These are phyloP conservation scores for Puccinia hordei DNA, from an alignment of 1,284 basidiomycete genomes.

Conservation along the genomic window DNA sequence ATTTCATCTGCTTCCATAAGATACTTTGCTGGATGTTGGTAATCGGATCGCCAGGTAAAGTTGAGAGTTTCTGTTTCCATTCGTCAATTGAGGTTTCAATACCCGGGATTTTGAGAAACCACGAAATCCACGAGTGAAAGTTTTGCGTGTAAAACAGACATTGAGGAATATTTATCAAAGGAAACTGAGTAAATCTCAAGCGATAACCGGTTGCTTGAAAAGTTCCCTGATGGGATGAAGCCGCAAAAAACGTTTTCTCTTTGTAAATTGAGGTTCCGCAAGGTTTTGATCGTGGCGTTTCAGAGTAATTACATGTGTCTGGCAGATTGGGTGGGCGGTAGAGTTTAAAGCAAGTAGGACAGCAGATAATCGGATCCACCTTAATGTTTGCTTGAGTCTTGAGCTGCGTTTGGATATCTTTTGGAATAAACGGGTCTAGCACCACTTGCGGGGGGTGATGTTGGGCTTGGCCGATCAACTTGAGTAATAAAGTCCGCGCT, in stretches of 20 bases:
- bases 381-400: not conserved
- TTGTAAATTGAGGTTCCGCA: not conserved
- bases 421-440: too few species aligned
- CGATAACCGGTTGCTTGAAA: not conserved
- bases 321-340: not conserved
- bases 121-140: too few species aligned
- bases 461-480: too few species aligned
- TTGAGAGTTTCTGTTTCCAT: not conserved
- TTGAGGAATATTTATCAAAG: not conserved
- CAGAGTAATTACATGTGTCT: not conserved
- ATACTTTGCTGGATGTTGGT: not conserved
- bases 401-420: not conserved
- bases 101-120: too few species aligned
- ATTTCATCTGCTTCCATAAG: not conserved
- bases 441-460: too few species aligned
- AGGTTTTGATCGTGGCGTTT: not conserved
- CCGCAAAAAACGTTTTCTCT: too few species aligned
- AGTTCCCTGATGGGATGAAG: too few species aligned
- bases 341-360: not conserved
- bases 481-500: too few species aligned
- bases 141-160: too few species aligned
- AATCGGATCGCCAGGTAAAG: not conserved
- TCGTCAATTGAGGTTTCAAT: too few species aligned
- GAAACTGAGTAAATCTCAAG: too few species aligned
- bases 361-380: not conserved